phyloP scores from a whole-genome alignment of 768 basidiomycete genomes.

The Tephrocybe sp. region DNA sequence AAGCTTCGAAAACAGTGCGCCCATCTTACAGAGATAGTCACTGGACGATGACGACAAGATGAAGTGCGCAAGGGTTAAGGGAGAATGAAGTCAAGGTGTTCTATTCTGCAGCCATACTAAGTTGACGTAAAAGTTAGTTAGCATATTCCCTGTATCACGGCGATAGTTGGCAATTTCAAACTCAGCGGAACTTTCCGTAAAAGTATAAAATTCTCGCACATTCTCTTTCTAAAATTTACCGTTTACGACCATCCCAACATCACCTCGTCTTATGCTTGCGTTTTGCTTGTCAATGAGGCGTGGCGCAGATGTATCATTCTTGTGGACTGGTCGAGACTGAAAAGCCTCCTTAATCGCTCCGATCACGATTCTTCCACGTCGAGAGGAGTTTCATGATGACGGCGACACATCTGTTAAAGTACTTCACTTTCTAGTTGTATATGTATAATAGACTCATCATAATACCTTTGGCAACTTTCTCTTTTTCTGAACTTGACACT shows the following conservation, averaged over 20 bases:
- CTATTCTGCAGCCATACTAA: too few relatives aligned
- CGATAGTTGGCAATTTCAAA: constrained; percentile 4
- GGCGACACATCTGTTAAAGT: constrained; percentile 43
- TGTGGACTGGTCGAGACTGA: constrained; percentile 46
- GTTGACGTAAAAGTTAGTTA: too few relatives aligned
- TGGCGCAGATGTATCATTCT: constrained; percentile 35
- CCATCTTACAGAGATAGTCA: neutral
- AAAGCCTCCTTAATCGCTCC: constrained; percentile 83
- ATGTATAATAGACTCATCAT: too few relatives aligned
- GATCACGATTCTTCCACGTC: constrained; percentile 62
- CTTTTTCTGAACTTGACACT: neutral
- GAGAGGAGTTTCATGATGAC: constrained; percentile 85
- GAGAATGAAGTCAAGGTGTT: neutral
- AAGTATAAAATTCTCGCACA: neutral
- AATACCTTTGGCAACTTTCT: neutral
- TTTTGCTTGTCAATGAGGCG: constrained; percentile 55
- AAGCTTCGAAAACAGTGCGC: constrained; percentile 27
- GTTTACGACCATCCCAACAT: constrained; percentile 40
- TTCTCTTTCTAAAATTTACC: constrained; percentile 4
- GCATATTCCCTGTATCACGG: too few relatives aligned
- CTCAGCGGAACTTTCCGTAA: constrained; percentile 19
- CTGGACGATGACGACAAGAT: too few relatives aligned
- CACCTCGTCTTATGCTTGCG: constrained; percentile 49
- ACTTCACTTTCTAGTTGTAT: neutral
- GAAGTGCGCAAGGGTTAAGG: neutral